A percentile compares a stretch with the other conserved stretches of the same genome.
Conservation (phyloP, 768 basidiomycete genomes). For the Lepiota venenata region DNA sequence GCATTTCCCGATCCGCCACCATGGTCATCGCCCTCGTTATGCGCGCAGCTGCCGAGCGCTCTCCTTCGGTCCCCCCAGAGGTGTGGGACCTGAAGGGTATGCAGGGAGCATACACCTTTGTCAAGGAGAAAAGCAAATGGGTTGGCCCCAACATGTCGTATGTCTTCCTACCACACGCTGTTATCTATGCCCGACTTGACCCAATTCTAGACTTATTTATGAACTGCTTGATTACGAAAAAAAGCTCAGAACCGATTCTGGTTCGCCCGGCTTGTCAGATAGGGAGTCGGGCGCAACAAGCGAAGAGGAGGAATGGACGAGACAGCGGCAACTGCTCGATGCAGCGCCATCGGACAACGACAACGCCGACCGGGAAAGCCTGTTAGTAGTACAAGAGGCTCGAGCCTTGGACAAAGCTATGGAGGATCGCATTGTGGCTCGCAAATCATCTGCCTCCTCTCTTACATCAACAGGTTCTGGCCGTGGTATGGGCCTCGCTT, state of each 20-base stretch:
- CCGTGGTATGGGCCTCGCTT: constrained; percentile 63
- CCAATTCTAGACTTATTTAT: constrained; percentile 73
- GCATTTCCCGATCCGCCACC: constrained; percentile 89
- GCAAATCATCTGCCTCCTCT: constrained; percentile 69
- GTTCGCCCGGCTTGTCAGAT: constrained; percentile 53
- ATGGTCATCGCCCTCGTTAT: constrained; percentile 89
- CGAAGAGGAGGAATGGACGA: constrained; percentile 80
- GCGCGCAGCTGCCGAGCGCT: constrained; percentile 78
- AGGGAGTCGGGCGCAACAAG: constrained; percentile 34
- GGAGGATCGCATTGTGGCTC: constrained; percentile 77
- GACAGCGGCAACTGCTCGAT: constrained; percentile 59
- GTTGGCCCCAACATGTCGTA: constrained; percentile 95
- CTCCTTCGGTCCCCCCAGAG: constrained; percentile 64
- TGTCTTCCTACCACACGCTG: constrained; percentile 31
- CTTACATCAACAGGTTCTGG: constrained; percentile 51
- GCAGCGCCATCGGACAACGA: constrained; percentile 43
- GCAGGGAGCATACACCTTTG: constrained; percentile 88
- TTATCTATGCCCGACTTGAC: constrained; percentile 15
- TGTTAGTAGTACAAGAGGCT: constrained; percentile 71
- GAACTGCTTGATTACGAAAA: constrained; percentile 92
- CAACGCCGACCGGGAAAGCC: constrained; percentile 52
- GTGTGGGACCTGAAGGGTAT: constrained; percentile 81
- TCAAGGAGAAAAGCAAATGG: constrained; percentile 85
- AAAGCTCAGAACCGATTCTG: constrained; percentile 47
- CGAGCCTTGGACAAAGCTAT: constrained; percentile 81